Conservation (phyloP, 169 alveolate genomes). For the Eimeria acervulina region DNA sequence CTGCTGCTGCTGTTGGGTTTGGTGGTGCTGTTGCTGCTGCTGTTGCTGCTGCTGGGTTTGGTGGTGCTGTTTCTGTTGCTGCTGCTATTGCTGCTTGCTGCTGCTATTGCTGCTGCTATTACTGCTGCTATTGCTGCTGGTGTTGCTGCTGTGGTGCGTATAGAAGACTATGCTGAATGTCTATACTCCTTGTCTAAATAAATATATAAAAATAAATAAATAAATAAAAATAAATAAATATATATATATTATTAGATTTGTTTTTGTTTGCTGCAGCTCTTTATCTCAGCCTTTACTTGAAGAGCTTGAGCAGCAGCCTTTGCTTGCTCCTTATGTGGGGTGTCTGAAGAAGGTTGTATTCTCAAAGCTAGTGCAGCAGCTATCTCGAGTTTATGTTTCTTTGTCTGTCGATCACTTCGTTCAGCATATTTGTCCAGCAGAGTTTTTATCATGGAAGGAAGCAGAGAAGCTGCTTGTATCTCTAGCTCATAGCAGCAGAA, state of each 20-base stretch:
- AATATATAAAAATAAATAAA: too few relatives aligned
- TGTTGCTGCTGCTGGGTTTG: background rate
- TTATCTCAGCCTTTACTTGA: slow-evolving; percentile 57
- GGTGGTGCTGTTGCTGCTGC: slow-evolving; percentile 11
- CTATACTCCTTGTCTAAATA: too few relatives aligned
- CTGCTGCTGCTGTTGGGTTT: background rate
- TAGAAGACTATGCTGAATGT: too few relatives aligned
- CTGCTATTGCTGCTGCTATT: background rate
- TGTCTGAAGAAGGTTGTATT: slow-evolving; percentile 91
- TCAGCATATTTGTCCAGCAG: slow-evolving; percentile 90
- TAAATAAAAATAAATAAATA: too few relatives aligned
- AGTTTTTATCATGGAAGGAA: slow-evolving; percentile 92
- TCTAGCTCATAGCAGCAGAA: background rate
- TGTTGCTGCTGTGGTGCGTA: background rate
- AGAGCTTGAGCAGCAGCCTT: slow-evolving; percentile 57
- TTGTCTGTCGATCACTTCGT: slow-evolving; percentile 92
- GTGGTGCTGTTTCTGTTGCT: background rate
- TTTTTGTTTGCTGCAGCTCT: slow-evolving; percentile 57
- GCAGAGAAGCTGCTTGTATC: slow-evolving; percentile 84
- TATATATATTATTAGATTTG: background rate
- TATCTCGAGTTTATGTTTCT: slow-evolving; percentile 92
- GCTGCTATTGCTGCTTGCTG: background rate
- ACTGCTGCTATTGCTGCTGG: background rate
- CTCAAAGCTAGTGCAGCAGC: slow-evolving; percentile 90
- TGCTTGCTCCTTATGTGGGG: slow-evolving; percentile 86